Base-by-base conservation (phyloP, 441 rosid genomes). In the Arabidopsis lyrata region DNA sequence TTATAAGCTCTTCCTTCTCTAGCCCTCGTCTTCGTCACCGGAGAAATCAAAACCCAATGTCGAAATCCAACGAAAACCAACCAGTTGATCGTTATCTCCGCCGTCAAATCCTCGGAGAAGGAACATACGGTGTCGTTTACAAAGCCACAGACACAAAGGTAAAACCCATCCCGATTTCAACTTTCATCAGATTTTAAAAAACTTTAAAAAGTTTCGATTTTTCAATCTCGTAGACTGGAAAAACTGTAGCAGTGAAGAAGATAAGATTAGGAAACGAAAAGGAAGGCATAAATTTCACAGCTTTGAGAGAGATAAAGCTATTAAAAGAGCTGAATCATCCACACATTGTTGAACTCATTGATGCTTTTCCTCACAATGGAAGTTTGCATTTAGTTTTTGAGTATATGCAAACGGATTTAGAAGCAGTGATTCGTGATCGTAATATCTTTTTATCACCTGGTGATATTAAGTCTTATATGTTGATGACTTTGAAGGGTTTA, bases 391-490 rank as follows among this genome's bases (percentile, higher is more conserved):
- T 85, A 11, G 88, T 85, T 27, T 85, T 85, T 9, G 88, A 85
- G 81, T 85, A 82, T 75, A 85, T 85, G 88, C 86, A 85, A 63
- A 85, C 88, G 11, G 88, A 85, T 75, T 78, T 85, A 16, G 88
- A 85, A 79, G 83, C 86, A 35, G 82, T 85, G 72, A 85, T 85
- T 55, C 88, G 88, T 31, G 88, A 85, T 55, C 83, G 86, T 2
- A 85, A 83, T 42, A 82, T 85, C 47, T 85, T 83, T 32, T 80
- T 85, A 10, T 82, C 88, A n/a, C 88, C 88, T 5, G 86, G 76
- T 29, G 88, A 85, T 81, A 85, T 81, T 10, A 85, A 85, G 74
- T 82, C 86, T 24, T 85, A 79, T 59, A 82, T 85, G 81, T 80
- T 81, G 71, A 85, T 85, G 88, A 85, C 88, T 0, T 58, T 85